Base-by-base conservation (phyloP, 139 green algal species). In the Dunaliella sp. region DNA sequence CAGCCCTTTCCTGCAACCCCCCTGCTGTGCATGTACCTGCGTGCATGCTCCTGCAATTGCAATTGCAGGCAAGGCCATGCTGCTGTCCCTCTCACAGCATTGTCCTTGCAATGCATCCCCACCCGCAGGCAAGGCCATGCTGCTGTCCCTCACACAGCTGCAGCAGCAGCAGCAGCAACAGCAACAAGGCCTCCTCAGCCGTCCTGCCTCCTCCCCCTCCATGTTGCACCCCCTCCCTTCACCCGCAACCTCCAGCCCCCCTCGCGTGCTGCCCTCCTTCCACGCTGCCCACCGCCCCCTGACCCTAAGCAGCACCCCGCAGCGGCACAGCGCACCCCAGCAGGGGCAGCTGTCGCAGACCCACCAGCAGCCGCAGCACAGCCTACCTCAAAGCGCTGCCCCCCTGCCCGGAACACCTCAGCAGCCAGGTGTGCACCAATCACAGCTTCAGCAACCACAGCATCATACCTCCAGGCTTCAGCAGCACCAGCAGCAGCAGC, bases 101-200 rank as follows among this genome's bases (percentile, higher is more conserved):
- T n/a, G n/a, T n/a, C n/a, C n/a, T n/a, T n/a, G n/a, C n/a, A n/a
- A n/a, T 81, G n/a, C 76, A 33, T 12, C n/a, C 1, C 22, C 73
- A 78, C 30, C 2, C 73, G 1, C 81, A 85, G 81, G 81, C 81
- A 85, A 85, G 81, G 81, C 81, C 57, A 85, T 85, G 81, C 81
- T 85, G 1, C 57, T 85, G 57, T 57, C 57, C 57, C 81, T 85
- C 24, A 79, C 38, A 48, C 81, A 77, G 48, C 48, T 26, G 48
- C 38, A 33, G 36, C 78, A 35, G 21, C 35, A 72, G 36, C 36
- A 36, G 1, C 35, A 31, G 34, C 78, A 36, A 21, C 16, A 37
- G 32, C n/a, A 38, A 3, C 26, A 48, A 3, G 2, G 38, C n/a
- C 2, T 24, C 77, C 77, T 65, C 1, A 38, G n/a, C 77, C n/a